phyloP scores from a whole-genome alignment of 495 filamentous ascomycete genomes.

The Penicillium dipodomyicola region DNA sequence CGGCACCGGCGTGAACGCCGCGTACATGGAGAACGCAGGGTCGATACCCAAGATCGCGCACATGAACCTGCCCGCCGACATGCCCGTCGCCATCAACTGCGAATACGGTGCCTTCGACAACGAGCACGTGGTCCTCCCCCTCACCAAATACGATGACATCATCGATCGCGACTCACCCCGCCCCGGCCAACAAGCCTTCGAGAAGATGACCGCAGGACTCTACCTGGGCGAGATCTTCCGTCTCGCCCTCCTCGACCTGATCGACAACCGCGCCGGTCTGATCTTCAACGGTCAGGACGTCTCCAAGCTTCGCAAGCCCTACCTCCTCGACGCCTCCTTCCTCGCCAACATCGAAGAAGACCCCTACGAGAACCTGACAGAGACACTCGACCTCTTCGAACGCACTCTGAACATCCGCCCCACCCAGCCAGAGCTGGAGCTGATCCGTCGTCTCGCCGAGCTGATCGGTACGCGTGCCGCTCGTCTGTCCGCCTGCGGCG shows the following conservation, averaged over 20 bases:
- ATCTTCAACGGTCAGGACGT: constrained; percentile 86
- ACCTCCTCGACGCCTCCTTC: constrained; percentile 88
- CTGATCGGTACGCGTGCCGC: constrained; percentile 93
- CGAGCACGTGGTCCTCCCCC: constrained; percentile 87
- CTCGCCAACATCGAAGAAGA: constrained; percentile 95
- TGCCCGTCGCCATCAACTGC: constrained; percentile 97
- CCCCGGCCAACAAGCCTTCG: constrained; percentile 92
- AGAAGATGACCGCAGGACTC: constrained; percentile 97
- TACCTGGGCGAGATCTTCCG: constrained; percentile 97
- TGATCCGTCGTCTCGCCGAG: constrained; percentile 83
- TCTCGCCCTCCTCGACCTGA: constrained; percentile 79
- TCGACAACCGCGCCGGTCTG: constrained; percentile 69
- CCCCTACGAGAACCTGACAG: constrained; percentile 87
- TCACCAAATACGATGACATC: constrained; percentile 76
- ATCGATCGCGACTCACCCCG: constrained; percentile 93
- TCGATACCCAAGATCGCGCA: constrained; percentile 92
- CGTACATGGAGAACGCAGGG: constrained; percentile 93
- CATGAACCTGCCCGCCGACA: constrained; percentile 84
- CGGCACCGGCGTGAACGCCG: constrained; percentile 96
- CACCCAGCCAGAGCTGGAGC: constrained; percentile 74
- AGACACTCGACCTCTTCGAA: constrained; percentile 78
- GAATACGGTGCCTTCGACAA: constrained; percentile 99
- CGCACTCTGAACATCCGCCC: constrained; percentile 65
- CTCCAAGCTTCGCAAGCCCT: constrained; percentile 71
- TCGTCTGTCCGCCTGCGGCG: constrained; percentile 87